Evolutionary conservation across 192 early-diverging fungal genomes (phyloP).

Genomic region (Dissophora ornata): DNA sequence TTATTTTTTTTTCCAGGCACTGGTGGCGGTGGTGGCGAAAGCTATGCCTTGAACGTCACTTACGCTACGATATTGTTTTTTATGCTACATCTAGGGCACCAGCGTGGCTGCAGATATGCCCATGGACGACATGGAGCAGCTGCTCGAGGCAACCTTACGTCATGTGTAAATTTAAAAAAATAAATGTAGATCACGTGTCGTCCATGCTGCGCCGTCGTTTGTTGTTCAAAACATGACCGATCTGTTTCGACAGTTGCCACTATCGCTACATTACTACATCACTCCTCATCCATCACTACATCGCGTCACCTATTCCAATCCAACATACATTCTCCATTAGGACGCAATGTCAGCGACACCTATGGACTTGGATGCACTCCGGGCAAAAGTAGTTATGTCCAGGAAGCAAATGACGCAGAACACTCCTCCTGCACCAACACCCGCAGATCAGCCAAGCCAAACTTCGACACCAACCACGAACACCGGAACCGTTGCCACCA

Average conservation of each 20-base stretch:
- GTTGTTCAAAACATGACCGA: neutral
- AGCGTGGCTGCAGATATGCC: slow-evolving; percentile 30
- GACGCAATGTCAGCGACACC: too few relatives aligned
- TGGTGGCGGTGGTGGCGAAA: too few relatives aligned
- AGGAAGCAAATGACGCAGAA: slow-evolving; percentile 2
- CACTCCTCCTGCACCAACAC: neutral
- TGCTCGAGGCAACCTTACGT: slow-evolving; percentile 2
- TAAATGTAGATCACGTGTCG: neutral
- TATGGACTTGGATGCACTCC: slow-evolving; percentile 26
- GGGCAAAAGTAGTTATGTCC: slow-evolving; percentile 29
- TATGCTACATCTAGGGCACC: slow-evolving; percentile 8
- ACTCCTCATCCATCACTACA: too few relatives aligned
- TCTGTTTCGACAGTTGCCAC: too few relatives aligned
- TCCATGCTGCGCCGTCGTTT: neutral
- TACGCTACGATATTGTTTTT: too few relatives aligned
- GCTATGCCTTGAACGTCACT: too few relatives aligned
- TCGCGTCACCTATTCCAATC: too few relatives aligned
- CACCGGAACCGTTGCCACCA: neutral
- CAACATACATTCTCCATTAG: too few relatives aligned
- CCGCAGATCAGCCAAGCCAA: neutral
- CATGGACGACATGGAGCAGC: slow-evolving; percentile 24
- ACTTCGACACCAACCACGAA: neutral
- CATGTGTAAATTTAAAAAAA: slow-evolving; percentile 6
- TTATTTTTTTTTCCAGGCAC: too few relatives aligned
- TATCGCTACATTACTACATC: too few relatives aligned